A percentile compares a stretch with the other conserved stretches of the same genome.
phyloP scores from a whole-genome alignment of 441 rosid species.

The Kokia cookei region DNA sequence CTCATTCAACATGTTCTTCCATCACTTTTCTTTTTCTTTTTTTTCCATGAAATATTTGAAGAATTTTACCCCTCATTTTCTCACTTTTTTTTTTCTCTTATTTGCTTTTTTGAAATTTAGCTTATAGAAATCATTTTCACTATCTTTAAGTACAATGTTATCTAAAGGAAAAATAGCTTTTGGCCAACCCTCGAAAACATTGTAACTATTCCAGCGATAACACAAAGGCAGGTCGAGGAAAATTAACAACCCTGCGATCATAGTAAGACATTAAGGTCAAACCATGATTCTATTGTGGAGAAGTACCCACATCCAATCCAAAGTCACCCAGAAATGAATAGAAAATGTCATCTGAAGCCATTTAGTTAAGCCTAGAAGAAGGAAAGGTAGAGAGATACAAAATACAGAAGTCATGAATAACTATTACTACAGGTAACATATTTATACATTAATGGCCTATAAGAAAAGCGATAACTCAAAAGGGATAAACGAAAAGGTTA shows the following conservation, averaged over 20 bases:
- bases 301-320: slow-evolving; percentile 19
- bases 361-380: background rate
- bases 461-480: background rate
- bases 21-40: slow-evolving; percentile 4
- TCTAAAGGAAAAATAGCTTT: slow-evolving; percentile 15
- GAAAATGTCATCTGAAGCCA: background rate
- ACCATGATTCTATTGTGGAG: slow-evolving; percentile 33
- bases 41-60: background rate
- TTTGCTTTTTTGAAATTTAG: slow-evolving; percentile 19
- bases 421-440: background rate
- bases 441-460: background rate
- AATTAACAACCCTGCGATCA: slow-evolving; percentile 74
- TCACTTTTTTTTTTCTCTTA: slow-evolving; percentile 13
- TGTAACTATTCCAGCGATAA: slow-evolving; percentile 41
- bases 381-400: background rate
- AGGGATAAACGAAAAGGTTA: background rate
- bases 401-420: background rate
- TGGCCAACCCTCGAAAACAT: slow-evolving; percentile 33
- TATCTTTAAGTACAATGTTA: slow-evolving; percentile 18
- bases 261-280: slow-evolving; percentile 57
- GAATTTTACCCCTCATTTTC: background rate
- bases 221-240: slow-evolving; percentile 50
- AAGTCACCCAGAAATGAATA: slow-evolving; percentile 12
- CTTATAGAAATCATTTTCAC: slow-evolving; percentile 3
- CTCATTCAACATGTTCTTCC: background rate